Conservation (phyloP, 1,284 basidiomycete species). For the Farysia itapuensis region DNA sequence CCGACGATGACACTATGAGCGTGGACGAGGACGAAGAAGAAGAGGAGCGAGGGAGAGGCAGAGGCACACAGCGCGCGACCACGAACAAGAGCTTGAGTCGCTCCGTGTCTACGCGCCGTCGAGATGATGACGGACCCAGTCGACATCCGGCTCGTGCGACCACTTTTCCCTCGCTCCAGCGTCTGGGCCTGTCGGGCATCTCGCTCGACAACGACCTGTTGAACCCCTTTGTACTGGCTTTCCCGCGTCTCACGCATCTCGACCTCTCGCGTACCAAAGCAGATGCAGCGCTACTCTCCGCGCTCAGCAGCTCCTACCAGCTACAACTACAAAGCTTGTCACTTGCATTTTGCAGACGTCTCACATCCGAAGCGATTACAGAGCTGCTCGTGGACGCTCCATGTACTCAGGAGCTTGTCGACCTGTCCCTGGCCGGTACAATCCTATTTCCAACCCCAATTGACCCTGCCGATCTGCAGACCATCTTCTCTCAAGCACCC, state of each 20-base stretch:
- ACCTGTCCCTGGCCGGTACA: conserved; percentile 87
- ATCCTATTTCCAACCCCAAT: conserved; percentile 81
- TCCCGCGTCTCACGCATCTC: conserved; percentile 80
- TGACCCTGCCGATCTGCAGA: conserved; percentile 69
- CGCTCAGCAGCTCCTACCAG: conserved; percentile 69
- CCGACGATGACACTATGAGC: conserved; percentile 52
- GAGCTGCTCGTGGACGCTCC: conserved; percentile 74
- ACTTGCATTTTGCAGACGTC: conserved; percentile 80
- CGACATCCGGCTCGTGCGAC: conserved; percentile 42
- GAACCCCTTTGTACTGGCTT: conserved; percentile 77
- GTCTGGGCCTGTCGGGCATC: conserved; percentile 82
- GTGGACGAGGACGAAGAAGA: conserved; percentile 62
- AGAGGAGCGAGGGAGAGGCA: conserved; percentile 59
- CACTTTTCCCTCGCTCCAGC: conserved; percentile 73
- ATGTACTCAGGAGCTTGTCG: conserved; percentile 67
- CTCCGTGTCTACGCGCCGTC: conserved; percentile 61
- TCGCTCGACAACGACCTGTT: conserved; percentile 76
- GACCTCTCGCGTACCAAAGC: conserved; percentile 70
- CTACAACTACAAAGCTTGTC: conserved; percentile 77
- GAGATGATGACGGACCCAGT: conserved; percentile 34
- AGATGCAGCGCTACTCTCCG: conserved; percentile 73
- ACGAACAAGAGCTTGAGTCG: conserved; percentile 58
- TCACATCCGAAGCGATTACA: conserved; percentile 77
- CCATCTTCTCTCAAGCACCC: conserved; percentile 75
- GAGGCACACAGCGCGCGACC: conserved; percentile 20